Evolutionary conservation across 306 rosid genomes (phyloP).

Genomic region (Cucumis cinereus): DNA sequence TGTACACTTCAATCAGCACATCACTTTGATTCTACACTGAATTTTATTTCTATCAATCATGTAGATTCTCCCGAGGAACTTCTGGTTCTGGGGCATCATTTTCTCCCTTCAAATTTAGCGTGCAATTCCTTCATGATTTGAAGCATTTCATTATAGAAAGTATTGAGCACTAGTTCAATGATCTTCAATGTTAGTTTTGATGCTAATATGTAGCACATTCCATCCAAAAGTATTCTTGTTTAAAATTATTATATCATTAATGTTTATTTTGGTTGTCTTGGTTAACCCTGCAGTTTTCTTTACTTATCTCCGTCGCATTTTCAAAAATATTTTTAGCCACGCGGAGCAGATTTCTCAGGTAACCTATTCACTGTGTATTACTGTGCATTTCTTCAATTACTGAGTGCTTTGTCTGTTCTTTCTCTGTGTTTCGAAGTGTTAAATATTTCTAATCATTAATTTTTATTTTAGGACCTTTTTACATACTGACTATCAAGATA

Average conservation of each 20-base stretch:
- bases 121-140: background rate
- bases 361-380: background rate
- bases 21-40: background rate
- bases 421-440: background rate
- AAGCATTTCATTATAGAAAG: background rate
- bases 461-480: background rate
- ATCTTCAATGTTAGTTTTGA: background rate
- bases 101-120: background rate
- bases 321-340: constrained; percentile 86
- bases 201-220: background rate
- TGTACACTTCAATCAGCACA: background rate
- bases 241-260: background rate
- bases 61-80: background rate
- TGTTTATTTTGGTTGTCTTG: background rate
- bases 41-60: background rate
- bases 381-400: background rate
- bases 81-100: background rate
- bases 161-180: background rate
- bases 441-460: background rate
- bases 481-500: background rate
- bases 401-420: background rate
- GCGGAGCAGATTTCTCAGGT: constrained; percentile 99
- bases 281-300: constrained; percentile 53
- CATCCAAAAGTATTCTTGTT: background rate
- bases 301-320: constrained; percentile 75